Percentiles rank a stretch among this genome's conserved stretches.
Conservation (phyloP, 139 green algal genomes). For the Pseudopediastrum boryanum region DNA sequence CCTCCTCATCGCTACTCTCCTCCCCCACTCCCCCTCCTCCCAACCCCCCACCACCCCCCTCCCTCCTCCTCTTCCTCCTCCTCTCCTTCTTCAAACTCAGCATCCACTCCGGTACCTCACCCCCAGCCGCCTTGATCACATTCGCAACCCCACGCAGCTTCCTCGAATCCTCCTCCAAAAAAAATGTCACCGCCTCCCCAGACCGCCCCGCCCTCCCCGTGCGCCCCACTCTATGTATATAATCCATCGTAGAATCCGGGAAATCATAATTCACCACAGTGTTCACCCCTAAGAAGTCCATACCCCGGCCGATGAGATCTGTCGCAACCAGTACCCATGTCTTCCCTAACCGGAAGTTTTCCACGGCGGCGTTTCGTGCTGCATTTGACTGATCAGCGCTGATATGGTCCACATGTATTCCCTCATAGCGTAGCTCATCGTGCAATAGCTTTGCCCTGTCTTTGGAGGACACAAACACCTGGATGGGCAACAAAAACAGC, state of each 20-base stretch:
- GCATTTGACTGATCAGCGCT: conserved; percentile 73
- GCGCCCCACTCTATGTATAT: conserved; percentile 91
- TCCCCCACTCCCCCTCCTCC: too few species aligned
- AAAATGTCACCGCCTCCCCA: conserved; percentile 88
- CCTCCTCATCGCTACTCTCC: too few species aligned
- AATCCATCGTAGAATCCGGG: conserved; percentile 81
- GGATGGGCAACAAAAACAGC: too few species aligned
- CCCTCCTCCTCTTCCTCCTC: background rate
- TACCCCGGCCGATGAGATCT: conserved; percentile 88
- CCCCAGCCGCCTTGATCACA: conserved; percentile 61
- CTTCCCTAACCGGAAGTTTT: conserved; percentile 74
- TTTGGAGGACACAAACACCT: conserved; percentile 41
- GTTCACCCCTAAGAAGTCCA: conserved; percentile 93
- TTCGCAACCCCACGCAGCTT: conserved; percentile 81
- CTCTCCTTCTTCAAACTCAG: conserved; percentile 64
- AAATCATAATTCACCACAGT: conserved; percentile 98
- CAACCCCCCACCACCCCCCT: too few species aligned
- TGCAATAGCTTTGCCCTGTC: conserved; percentile 26
- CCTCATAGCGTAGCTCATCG: conserved; percentile 88
- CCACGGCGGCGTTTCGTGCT: conserved; percentile 69
- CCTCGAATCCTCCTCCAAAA: conserved; percentile 77
- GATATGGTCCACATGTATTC: conserved; percentile 85
- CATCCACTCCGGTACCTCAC: conserved; percentile 84
- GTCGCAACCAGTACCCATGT: conserved; percentile 95
- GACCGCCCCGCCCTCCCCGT: conserved; percentile 63